A percentile compares a stretch with the other conserved stretches of the same genome.
phyloP scores from a whole-genome alignment of 1,284 basidiomycete species.

The Austroboletus olivaceoglutinosus region DNA sequence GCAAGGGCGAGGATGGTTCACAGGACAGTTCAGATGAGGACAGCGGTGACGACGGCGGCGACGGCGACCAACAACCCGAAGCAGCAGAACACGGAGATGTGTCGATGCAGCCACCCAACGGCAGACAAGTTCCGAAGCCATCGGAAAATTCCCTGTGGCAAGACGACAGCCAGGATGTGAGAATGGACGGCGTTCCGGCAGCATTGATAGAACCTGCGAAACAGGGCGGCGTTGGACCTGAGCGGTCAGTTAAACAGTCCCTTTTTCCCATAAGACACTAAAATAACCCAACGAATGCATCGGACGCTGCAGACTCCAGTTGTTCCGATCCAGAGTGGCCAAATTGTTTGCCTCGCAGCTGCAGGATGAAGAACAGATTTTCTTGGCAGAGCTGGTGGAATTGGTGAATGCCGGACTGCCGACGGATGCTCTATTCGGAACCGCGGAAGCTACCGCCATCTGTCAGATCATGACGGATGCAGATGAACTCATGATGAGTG shows the following conservation, averaged over 20 bases:
- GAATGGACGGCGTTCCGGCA: constrained; percentile 52
- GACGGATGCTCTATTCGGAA: constrained; percentile 71
- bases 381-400: constrained; percentile 70
- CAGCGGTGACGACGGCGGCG: constrained; percentile 39
- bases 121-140: constrained; percentile 10
- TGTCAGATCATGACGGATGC: constrained; percentile 78
- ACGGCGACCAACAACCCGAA: constrained; percentile 37
- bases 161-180: constrained; percentile 61
- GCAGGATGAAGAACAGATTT: constrained; percentile 75
- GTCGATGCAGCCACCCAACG: constrained; percentile 34
- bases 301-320: constrained; percentile 51
- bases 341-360: constrained; percentile 66
- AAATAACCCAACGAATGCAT: constrained; percentile 2
- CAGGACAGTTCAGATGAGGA: constrained; percentile 46
- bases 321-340: constrained; percentile 78
- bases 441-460: constrained; percentile 74
- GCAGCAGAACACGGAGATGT: constrained; percentile 52
- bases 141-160: constrained; percentile 53
- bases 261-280: neutral
- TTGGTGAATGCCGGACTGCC: constrained; percentile 78
- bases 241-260: constrained; percentile 46
- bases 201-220: constrained; percentile 35
- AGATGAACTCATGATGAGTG: constrained; percentile 87
- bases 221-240: constrained; percentile 46
- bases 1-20: constrained; percentile 38